phyloP scores from a whole-genome alignment of 176 grass and related monocot genomes.

The Ananas comosus region DNA sequence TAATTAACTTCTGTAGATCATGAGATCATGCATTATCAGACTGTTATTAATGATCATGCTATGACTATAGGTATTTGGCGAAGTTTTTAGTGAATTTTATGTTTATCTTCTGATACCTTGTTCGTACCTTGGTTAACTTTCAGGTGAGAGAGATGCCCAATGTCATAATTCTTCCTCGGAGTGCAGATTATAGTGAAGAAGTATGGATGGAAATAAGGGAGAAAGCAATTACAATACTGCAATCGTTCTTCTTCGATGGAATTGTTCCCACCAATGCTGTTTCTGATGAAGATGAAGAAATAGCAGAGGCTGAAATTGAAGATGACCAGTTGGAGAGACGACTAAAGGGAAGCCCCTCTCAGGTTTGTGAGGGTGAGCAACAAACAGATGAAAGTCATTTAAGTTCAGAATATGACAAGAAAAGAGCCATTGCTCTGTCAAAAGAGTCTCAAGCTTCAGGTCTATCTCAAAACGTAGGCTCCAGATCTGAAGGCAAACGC shows the following conservation, averaged over 20 bases:
- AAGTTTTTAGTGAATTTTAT: neutral
- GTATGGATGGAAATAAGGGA: constrained; percentile 99
- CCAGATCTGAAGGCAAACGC: constrained; percentile 61
- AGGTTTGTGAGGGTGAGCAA: constrained; percentile 37
- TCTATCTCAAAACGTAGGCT: constrained; percentile 33
- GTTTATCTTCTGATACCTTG: neutral
- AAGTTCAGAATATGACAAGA: constrained; percentile 60
- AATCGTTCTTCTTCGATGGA: constrained; percentile 93
- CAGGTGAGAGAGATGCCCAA: constrained; percentile 97
- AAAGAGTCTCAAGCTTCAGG: constrained; percentile 48
- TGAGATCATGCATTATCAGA: too few relatives aligned
- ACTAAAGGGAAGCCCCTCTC: constrained; percentile 37
- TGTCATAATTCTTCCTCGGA: constrained; percentile 89
- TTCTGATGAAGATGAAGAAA: constrained; percentile 86
- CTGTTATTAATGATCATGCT: too few relatives aligned
- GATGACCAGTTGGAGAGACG: constrained; percentile 43
- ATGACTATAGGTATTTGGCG: too few relatives aligned
- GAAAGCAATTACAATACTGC: constrained; percentile 78
- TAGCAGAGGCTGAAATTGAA: constrained; percentile 62
- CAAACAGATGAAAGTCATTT: constrained; percentile 59
- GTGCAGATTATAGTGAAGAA: constrained; percentile 98
- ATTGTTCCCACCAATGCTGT: constrained; percentile 59
- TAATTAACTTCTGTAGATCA: neutral
- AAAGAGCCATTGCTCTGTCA: constrained; percentile 36
- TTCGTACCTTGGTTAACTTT: constrained; percentile 13